Percentiles rank a stretch among this genome's conserved stretches.
phyloP scores from a whole-genome alignment of 2,329 filamentous ascomycete species.

The Diaporthe eres region DNA sequence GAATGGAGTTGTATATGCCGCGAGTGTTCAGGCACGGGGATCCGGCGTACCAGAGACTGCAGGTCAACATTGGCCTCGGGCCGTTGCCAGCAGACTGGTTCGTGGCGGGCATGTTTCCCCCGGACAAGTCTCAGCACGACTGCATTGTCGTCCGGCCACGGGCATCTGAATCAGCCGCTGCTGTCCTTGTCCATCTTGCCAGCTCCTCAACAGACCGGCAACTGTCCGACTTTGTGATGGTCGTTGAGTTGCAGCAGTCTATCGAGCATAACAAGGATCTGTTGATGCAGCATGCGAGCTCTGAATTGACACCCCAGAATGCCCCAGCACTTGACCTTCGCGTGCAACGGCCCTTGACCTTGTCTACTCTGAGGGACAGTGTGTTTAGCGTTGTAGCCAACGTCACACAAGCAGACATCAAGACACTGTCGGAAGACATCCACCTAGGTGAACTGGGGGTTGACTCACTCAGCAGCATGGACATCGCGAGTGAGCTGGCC shows the following conservation, averaged over 20 bases:
- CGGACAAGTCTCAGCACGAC: not conserved
- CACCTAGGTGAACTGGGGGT: not conserved
- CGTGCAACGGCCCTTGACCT: not conserved
- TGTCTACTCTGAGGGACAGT: not conserved
- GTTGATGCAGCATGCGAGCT: not conserved
- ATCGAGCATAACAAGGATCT: not conserved
- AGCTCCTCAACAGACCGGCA: not conserved
- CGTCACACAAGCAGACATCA: not conserved
- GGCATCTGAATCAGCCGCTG: not conserved
- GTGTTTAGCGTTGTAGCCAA: not conserved
- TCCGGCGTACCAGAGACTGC: not conserved
- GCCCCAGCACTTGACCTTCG: not conserved
- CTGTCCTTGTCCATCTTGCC: not conserved
- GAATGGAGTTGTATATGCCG: not conserved
- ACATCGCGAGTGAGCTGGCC: not conserved
- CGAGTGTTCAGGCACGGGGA: not conserved
- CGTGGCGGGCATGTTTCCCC: not conserved
- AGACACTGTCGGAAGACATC: not conserved
- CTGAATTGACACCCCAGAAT: not conserved
- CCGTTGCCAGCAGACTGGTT: not conserved
- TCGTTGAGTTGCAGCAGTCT: not conserved
- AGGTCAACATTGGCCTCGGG: not conserved
- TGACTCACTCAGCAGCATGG: not conserved
- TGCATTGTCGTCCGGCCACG: not conserved
- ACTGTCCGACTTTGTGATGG: not conserved